Evolutionary conservation across 106 monocot species (phyloP), one percentile per base, ranked within the genome.

Genomic region (Acanthochlamys bracteata): DNA sequence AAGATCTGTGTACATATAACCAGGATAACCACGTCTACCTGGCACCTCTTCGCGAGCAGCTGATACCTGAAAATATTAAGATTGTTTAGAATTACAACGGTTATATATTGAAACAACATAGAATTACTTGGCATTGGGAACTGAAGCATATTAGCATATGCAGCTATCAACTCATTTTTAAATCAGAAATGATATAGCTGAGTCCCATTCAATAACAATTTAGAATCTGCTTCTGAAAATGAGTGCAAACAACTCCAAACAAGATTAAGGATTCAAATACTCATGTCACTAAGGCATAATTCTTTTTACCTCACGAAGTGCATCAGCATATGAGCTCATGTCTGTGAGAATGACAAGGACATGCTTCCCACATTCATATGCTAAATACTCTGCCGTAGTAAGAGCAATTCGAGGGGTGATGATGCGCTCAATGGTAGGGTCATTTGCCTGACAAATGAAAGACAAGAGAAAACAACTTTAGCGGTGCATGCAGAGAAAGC

Each of bases 301-400:
- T 22, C 26, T 41, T 11, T 46, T 67, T 75, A 95, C 95, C 90
- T 95, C 95, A 84, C 95, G 95, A 70, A 95, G 90, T 55, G 95
- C 95, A 76, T 95, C 95, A 55, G 95, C 95, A 78, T 95, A 95
- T 11, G 95, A 95, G 60, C 95, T 95, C 95, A 95, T 95, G 42
- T 95, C 95, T 20, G 95, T 95, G 40, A 95, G 75, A 59, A 95
- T 95, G 64, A 95, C 95, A 61, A 95, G 90, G 20, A 95, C 95
- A 76, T 95, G 95, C 60, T 95, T 95, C 59, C 95, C 95, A 68
- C 95, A 95, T 72, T 84, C 90, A 71, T 95, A 95, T 67, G 95
- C 95, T 57, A 95, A 75, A 80, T 95, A 95, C 69, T 95, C 95
- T 51, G 95, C 95, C 1, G 95, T 95, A 11, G 95, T 95, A 3